Base-by-base conservation (phyloP, 495 filamentous ascomycete genomes). In the Pyrenopolyporus hunteri region DNA sequence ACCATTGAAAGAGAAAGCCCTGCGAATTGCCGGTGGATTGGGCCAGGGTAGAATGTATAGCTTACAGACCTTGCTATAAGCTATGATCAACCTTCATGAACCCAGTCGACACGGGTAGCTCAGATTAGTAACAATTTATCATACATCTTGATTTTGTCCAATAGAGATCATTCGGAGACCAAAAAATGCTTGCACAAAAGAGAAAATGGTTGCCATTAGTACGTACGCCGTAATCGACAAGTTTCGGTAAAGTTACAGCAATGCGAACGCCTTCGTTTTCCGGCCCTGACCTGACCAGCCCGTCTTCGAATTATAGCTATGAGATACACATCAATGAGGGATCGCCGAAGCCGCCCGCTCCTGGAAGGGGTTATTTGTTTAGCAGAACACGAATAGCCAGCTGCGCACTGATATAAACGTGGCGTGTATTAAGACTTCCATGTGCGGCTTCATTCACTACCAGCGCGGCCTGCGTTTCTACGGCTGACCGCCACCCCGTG, bases 401-500 rank as follows among this genome's bases (percentile, higher is more conserved):
- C 10, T 28, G 4, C 33, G 32, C 36, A 64, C 47, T 42, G 32
- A 17, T 35, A 43, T 50, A 19, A 16, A 26, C 20, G 36, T 45
- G 52, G 28, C 14, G 16, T 46, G 22, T 17, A 40, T 46, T 43
- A 46, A 11, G 14, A 37, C 23, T 45, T 39, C 32, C 13, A 4
- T 2, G 23, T n/a, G 19, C n/a, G n/a, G 23, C 37, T 39, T 9
- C 3, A 17, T n/a, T n/a, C 10, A 17, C 23, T 57, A 40, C 31
- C 8, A 26, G 40, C 22, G 42, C 11, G 14, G n/a, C 5, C 33
- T n/a, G 43, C 43, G 6, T 4, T 39, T 45, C 56, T 59, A 62
- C 10, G 57, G 45, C 26, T 47, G 60, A 32, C 63, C 56, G 36
- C 70, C 73, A 33, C 71, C 73, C 70, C 73, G 59, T 11, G 66